Percentiles rank a stretch among this genome's conserved stretches.
These are phyloP conservation scores for Neostapfia colusana DNA, from an alignment of 176 grass and related monocot species.

Conservation along the genomic window DNA sequence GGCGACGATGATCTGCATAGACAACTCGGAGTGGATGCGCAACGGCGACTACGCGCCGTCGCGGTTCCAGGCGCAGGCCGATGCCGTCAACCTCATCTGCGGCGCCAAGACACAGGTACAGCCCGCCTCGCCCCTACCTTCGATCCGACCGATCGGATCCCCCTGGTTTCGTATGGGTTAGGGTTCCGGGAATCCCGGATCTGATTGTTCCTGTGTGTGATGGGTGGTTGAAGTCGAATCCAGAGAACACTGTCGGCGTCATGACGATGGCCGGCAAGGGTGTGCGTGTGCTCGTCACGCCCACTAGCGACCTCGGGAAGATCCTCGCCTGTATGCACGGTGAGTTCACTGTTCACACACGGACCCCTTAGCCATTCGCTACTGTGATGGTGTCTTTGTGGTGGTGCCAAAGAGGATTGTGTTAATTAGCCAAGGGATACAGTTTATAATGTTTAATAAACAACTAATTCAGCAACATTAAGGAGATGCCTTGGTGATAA, in stretches of 20 bases:
- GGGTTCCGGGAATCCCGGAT: constrained; percentile 43
- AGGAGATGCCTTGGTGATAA: not conserved
- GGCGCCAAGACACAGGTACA: constrained; percentile 93
- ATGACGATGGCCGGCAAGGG: constrained; percentile 99
- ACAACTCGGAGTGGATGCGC: constrained; percentile 99
- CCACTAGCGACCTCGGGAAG: constrained; percentile 98
- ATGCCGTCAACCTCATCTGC: constrained; percentile 94
- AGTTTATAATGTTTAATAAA: not conserved
- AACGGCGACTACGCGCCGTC: constrained; percentile 90
- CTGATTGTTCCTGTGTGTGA: constrained; percentile 26
- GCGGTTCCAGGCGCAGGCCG: constrained; percentile 91
- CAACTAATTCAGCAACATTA: not conserved
- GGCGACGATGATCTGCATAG: constrained; percentile 99
- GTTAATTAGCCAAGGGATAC: not conserved
- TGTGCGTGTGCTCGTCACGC: constrained; percentile 91
- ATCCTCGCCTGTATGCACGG: constrained; percentile 99
- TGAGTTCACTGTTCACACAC: constrained; percentile 36
- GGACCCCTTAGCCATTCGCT: not conserved
- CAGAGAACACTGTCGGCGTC: constrained; percentile 95
- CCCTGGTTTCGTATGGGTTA: constrained; percentile 20
- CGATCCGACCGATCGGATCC: constrained; percentile 10
- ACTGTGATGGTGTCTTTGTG: not conserved
- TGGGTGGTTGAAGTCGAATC: constrained; percentile 74
- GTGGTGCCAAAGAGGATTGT: not conserved
- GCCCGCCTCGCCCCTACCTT: not conserved